Conservation (phyloP, 2,329 filamentous ascomycete species). For the Acephala macrosclerotiorum region DNA sequence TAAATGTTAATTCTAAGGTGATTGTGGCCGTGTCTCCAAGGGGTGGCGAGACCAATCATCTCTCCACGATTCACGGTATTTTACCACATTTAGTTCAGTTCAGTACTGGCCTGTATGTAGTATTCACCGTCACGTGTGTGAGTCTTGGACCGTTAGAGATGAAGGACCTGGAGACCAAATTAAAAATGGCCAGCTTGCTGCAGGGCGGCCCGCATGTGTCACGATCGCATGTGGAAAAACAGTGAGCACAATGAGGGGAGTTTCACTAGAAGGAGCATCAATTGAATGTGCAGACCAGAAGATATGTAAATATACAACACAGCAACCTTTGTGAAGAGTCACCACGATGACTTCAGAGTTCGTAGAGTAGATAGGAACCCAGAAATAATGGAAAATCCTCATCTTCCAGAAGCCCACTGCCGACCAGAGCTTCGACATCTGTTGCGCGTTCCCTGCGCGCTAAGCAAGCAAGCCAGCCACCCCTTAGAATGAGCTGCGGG, state of each 20-base stretch:
- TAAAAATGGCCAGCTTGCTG: constrained; percentile 1
- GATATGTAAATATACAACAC: neutral
- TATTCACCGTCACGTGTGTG: constrained; percentile 8
- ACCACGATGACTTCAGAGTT: neutral
- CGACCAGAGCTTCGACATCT: neutral
- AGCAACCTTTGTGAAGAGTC: neutral
- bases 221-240: neutral
- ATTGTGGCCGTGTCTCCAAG: too few relatives aligned
- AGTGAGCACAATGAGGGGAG: constrained; percentile 1
- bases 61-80: too few relatives aligned
- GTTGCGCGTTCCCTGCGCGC: constrained; percentile 15
- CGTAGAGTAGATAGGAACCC: constrained; percentile 3
- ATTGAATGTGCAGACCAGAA: neutral
- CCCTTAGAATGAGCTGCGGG: constrained; percentile 13
- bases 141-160: neutral
- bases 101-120: too few relatives aligned
- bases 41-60: too few relatives aligned
- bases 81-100: too few relatives aligned
- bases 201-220: constrained; percentile 1
- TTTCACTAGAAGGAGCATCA: neutral
- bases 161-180: constrained; percentile 1
- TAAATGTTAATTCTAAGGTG: too few relatives aligned
- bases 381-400: constrained; percentile 24
- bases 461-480: constrained; percentile 8
- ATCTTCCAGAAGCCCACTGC: constrained; percentile 13